Evolutionary conservation across 2,329 filamentous ascomycete genomes (phyloP).

Genomic region (Akanthomyces lecanii): DNA sequence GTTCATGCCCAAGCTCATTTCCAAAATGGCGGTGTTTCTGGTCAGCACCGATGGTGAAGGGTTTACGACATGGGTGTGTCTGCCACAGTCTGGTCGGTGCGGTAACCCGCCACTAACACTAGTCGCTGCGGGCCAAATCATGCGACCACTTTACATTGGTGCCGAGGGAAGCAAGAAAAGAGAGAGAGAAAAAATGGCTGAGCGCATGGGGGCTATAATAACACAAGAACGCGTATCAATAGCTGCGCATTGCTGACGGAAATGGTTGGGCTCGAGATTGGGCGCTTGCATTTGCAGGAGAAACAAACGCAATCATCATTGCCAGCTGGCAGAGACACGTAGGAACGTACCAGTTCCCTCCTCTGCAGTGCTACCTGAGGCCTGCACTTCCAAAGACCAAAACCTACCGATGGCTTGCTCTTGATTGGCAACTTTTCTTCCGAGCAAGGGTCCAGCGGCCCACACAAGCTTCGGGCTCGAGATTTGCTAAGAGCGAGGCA

Average conservation of each 20-base stretch:
- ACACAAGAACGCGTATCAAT: not conserved
- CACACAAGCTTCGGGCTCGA: not conserved
- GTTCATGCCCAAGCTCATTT: not conserved
- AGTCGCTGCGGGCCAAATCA: slow-evolving; percentile 1
- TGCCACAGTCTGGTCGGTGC: slow-evolving; percentile 1
- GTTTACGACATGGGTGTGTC: slow-evolving; percentile 1
- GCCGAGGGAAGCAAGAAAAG: not conserved
- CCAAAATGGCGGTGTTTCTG: slow-evolving; percentile 14
- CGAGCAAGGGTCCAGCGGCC: not conserved
- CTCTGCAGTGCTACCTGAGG: not conserved
- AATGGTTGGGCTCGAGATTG: not conserved
- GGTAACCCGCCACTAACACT: not conserved
- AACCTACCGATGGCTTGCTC: not conserved
- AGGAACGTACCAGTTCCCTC: not conserved
- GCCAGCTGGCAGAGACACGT: not conserved
- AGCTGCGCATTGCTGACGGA: not conserved
- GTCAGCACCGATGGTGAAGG: not conserved
- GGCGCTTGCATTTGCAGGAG: not conserved
- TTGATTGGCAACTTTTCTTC: not conserved
- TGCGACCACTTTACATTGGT: slow-evolving; percentile 10
- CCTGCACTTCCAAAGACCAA: not conserved
- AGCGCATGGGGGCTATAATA: not conserved
- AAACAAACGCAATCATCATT: not conserved
- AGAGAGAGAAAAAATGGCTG: not conserved
- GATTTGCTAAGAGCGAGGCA: not conserved